Conservation (phyloP, 2,329 filamentous ascomycete genomes). For the Stagonosporopsis rhizophila region DNA sequence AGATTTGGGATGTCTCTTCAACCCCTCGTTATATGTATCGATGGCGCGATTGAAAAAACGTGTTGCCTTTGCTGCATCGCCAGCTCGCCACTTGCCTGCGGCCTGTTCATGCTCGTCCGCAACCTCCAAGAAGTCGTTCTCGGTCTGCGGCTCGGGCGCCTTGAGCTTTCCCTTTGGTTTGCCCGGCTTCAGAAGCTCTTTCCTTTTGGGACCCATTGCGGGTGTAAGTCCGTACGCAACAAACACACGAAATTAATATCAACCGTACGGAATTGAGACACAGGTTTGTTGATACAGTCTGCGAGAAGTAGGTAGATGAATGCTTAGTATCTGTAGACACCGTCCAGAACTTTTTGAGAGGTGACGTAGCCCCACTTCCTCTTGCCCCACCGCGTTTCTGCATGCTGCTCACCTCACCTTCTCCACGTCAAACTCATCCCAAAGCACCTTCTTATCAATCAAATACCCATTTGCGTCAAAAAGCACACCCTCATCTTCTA, state of each 20-base stretch:
- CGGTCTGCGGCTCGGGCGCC: conserved; percentile 62
- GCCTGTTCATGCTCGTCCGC: conserved; percentile 75
- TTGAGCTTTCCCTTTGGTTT: conserved; percentile 42
- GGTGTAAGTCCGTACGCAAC: background rate
- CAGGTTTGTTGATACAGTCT: background rate
- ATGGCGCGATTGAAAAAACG: conserved; percentile 70
- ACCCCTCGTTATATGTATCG: conserved; percentile 69
- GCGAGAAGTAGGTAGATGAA: background rate
- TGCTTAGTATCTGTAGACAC: background rate
- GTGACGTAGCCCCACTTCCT: conserved; percentile 28
- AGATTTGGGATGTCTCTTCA: conserved; percentile 65
- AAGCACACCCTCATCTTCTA: conserved; percentile 69
- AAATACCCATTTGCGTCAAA: conserved; percentile 68
- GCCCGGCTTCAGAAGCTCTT: conserved; percentile 38
- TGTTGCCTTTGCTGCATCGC: conserved; percentile 70
- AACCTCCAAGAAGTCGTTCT: conserved; percentile 72
- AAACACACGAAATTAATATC: background rate
- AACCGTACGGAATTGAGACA: background rate
- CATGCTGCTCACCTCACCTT: conserved; percentile 27
- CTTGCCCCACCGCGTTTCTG: background rate
- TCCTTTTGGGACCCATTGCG: conserved; percentile 42
- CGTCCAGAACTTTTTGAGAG: conserved; percentile 20
- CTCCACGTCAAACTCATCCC: conserved; percentile 52
- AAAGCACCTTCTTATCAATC: conserved; percentile 56
- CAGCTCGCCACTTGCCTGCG: conserved; percentile 76